Evolutionary conservation across 2,329 filamentous ascomycete genomes (phyloP), one percentile per base, ranked within the genome.

Genomic region (Alternaria sp.): DNA sequence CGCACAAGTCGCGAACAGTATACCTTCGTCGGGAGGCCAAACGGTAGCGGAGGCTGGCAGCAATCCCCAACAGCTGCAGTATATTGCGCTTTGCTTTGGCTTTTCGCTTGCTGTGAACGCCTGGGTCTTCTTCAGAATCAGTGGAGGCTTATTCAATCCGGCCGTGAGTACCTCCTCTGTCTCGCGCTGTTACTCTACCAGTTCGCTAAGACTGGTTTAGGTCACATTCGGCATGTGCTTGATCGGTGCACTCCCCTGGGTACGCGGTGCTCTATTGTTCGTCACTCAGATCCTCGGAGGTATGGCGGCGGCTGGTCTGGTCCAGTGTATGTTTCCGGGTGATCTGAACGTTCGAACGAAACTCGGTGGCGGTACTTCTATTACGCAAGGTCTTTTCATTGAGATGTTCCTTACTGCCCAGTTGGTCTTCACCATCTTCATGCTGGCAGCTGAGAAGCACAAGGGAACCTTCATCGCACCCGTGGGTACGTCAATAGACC

Each of bases 401-500:
- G 68, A 71, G 23, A 64, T 64, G 61, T 60, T 64, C 14, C 55
- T 64, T 47, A 78, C 76, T 8, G 71, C 73, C 14, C 69, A 78
- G 47, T 65, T 79, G 14, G 72, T 78, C 47, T 75, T 79, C 45
- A 75, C 71, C 2, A 76, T 79, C 50, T 74, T 76, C 26, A 89
- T 92, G 85, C 80, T 92, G 45, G 89, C 89, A 1, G 86, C 87
- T 10, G 69, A 72, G 47, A 71, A 72, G 55, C 89, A 92, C 77
- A 92, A 93, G 81, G 81, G 78, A n/a, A 84, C 81, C 6, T 83
- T 82, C 65, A 80, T 84, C 56, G 82, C 82, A 6, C 90, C 90
- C 0, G 80, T 92, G 6, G 89, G 88, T 63, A 54, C 1, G 57
- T 33, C 15, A n/a, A n/a, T 37, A 37, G 18, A 5, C 6, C 10